phyloP scores from a whole-genome alignment of 768 basidiomycete species.

The Termitomyces heimii region DNA sequence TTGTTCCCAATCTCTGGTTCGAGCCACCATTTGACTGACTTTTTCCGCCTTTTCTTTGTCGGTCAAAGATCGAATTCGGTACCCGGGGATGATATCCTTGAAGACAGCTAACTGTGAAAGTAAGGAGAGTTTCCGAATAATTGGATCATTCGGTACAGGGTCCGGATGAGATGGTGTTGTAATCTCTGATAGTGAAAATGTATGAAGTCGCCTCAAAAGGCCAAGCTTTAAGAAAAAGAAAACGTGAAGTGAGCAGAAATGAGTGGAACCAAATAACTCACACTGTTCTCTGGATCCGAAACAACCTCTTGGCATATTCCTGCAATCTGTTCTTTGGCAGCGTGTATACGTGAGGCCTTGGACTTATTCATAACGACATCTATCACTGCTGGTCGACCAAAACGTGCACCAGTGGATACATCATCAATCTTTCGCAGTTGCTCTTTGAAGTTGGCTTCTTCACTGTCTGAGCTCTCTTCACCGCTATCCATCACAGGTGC shows the following conservation, averaged over 20 bases:
- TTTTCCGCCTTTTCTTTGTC: slow-evolving; percentile 90
- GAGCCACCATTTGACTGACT: slow-evolving; percentile 87
- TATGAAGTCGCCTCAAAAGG: slow-evolving; percentile 80
- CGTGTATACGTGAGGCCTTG: slow-evolving; percentile 58
- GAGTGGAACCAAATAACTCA: slow-evolving; percentile 31
- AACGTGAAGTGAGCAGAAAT: slow-evolving; percentile 1
- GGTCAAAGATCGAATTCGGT: slow-evolving; percentile 87
- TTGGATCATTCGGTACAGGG: slow-evolving; percentile 69
- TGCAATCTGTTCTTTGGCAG: slow-evolving; percentile 93
- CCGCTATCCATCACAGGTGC: slow-evolving; percentile 6
- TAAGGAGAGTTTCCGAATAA: slow-evolving; percentile 84
- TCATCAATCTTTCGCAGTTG: slow-evolving; percentile 46
- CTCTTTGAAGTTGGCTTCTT: slow-evolving; percentile 24
- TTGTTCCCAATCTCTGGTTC: slow-evolving; percentile 93
- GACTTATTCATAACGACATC: slow-evolving; percentile 66
- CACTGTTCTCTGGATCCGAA: slow-evolving; percentile 92
- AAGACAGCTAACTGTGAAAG: slow-evolving; percentile 91
- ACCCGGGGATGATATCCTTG: slow-evolving; percentile 94
- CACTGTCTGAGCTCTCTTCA: slow-evolving; percentile 22
- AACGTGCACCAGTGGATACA: slow-evolving; percentile 77
- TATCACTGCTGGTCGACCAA: slow-evolving; percentile 77
- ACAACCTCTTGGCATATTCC: slow-evolving; percentile 90
- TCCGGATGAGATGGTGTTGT: slow-evolving; percentile 62
- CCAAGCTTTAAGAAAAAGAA: slow-evolving; percentile 62
- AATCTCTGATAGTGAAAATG: slow-evolving; percentile 79